These are phyloP conservation scores for Prunella vulgaris DNA, from an alignment of 257 asterid species.

Conservation along the genomic window DNA sequence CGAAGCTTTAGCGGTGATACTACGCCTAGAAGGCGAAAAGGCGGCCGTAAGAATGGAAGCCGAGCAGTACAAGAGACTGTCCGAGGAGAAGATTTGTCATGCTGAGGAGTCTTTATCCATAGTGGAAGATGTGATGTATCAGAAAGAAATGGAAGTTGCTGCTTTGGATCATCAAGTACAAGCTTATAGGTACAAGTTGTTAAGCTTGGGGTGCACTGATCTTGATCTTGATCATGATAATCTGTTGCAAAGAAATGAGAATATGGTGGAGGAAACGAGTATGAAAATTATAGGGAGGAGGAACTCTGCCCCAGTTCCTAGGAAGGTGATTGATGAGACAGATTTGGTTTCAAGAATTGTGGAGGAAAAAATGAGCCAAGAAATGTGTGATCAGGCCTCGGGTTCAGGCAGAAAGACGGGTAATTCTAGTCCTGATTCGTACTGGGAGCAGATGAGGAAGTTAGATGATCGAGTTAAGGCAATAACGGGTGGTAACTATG, in stretches of 20 bases:
- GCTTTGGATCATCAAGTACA: conserved; percentile 62
- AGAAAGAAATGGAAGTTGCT: conserved; percentile 74
- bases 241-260: conserved; percentile 27
- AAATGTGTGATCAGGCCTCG: conserved; percentile 18
- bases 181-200: conserved; percentile 53
- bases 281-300: conserved; percentile 37
- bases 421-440: conserved; percentile 26
- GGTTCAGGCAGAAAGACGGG: conserved; percentile 39
- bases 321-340: conserved; percentile 22
- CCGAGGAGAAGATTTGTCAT: conserved; percentile 68
- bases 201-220: conserved; percentile 63
- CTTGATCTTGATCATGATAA: conserved; percentile 33
- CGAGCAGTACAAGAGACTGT: conserved; percentile 68
- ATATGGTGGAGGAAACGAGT: conserved; percentile 22
- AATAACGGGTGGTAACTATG: conserved; percentile 40
- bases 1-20: conserved; percentile 66
- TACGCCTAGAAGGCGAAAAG: conserved; percentile 76
- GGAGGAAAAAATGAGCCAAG: conserved; percentile 31
- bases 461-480: conserved; percentile 52
- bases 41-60: conserved; percentile 76
- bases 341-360: conserved; percentile 21
- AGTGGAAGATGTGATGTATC: conserved; percentile 54
- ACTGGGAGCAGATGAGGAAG: conserved; percentile 53
- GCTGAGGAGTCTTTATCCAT: conserved; percentile 69
- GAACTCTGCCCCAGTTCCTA: conserved; percentile 41